Evolutionary conservation across 2,329 filamentous ascomycete species (phyloP), one percentile per base, ranked within the genome.

Genomic region (Akanthomyces uredinophilus): DNA sequence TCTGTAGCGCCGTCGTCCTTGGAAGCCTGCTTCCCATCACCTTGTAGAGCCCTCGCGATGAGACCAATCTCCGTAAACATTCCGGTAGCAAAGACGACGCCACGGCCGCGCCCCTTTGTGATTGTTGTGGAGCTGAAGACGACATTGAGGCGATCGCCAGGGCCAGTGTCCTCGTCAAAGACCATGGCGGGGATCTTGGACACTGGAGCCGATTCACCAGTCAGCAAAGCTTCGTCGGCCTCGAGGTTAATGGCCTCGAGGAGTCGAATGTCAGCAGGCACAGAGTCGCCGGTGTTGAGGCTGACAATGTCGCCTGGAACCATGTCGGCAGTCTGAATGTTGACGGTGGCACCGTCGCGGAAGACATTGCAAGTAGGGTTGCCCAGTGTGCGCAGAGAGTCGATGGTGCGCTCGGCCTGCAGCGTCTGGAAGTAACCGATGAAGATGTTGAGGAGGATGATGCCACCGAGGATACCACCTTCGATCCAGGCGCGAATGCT

Each of bases 161-260:
- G 68, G 11, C 70, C 70, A 3, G 69, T 77, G 39, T 71, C 68
- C 10, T 68, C 67, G 53, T 70, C 67, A 52, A 79, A 76, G 32
- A 78, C 75, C 37, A 73, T 70, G 11, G 76, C 71, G 3, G 79
- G 70, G 61, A 78, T 71, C 72, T 87, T 81, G 67, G 73, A 74
- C 3, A 83, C 81, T 24, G 84, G 83, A 2, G 84, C 74, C 16
- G 83, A 84, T 71, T 87, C 84, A 57, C 84, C 84, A 24, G 84
- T 87, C 32, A 87, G 78, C 47, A 85, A 75, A 8, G 83, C 82
- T 69, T 87, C 83, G 63, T 90, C 86, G 62, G 83, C 86, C 63
- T 85, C 84, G 39, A 86, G 78, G 69, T 89, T 88, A 73, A 87
- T 81, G 35, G 77, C 79, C 61, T 85, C 79, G 63, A 84, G 66